A percentile compares a stretch with the other conserved stretches of the same genome.
phyloP scores from a whole-genome alignment of 2,329 filamentous ascomycete species.

The Aureobasidium sp. region DNA sequence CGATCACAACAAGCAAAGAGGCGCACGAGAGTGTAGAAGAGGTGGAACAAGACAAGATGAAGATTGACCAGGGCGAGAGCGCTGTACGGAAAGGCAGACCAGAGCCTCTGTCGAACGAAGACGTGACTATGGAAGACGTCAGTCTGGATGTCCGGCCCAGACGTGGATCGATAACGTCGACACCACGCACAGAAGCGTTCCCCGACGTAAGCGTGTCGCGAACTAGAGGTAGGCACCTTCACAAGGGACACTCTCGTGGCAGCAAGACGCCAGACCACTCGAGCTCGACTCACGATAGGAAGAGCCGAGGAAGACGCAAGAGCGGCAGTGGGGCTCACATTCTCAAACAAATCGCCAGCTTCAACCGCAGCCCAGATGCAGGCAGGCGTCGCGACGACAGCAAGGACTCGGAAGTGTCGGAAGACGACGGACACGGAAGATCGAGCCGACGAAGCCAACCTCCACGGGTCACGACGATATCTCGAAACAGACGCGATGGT shows the following conservation, averaged over 20 bases:
- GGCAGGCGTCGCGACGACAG: constrained; percentile 22
- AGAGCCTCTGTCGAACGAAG: constrained; percentile 44
- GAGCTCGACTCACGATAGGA: constrained; percentile 21
- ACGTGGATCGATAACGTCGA: constrained; percentile 41
- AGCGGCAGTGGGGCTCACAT: constrained; percentile 29
- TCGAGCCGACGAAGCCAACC: constrained; percentile 23
- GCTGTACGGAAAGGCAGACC: constrained; percentile 16
- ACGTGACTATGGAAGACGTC: constrained; percentile 32
- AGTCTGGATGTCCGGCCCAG: constrained; percentile 25
- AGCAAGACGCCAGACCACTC: constrained; percentile 28
- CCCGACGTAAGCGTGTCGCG: constrained; percentile 33
- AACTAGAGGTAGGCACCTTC: constrained; percentile 25
- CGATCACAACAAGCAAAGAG: constrained; percentile 16
- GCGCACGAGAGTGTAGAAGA: constrained; percentile 21
- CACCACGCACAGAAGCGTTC: constrained; percentile 39
- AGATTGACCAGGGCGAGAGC: constrained; percentile 16
- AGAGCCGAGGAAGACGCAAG: constrained; percentile 23
- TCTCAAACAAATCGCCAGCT: constrained; percentile 33
- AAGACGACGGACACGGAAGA: constrained; percentile 18
- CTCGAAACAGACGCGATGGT: constrained; percentile 19
- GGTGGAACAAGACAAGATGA: constrained; percentile 14
- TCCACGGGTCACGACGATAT: constrained; percentile 26
- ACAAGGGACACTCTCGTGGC: constrained; percentile 34
- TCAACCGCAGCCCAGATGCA: constrained; percentile 31
- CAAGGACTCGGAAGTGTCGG: background rate